A percentile compares a stretch with the other conserved stretches of the same genome.
phyloP scores from a whole-genome alignment of 768 basidiomycete genomes.

The Boletus barrowsii region DNA sequence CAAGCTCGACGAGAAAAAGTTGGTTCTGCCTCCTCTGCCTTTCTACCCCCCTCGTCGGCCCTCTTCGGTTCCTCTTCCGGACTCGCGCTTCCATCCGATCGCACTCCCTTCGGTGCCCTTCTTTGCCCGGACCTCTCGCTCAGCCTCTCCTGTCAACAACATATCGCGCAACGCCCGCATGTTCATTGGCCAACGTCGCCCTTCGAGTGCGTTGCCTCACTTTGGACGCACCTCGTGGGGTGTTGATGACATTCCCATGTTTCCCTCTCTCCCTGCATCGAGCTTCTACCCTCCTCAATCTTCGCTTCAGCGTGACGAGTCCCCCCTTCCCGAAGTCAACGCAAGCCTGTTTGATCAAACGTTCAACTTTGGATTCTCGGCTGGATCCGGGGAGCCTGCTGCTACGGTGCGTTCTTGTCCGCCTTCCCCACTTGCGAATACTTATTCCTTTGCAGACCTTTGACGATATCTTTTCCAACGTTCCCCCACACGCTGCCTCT shows the following conservation, averaged over 20 bases:
- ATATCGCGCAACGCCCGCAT: slow-evolving; percentile 43
- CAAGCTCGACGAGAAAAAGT: slow-evolving; percentile 40
- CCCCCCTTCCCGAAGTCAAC: slow-evolving; percentile 48
- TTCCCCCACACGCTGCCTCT: slow-evolving; percentile 21
- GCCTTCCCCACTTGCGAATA: fast-evolving
- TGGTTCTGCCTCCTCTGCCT: not conserved
- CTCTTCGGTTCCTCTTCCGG: slow-evolving; percentile 62
- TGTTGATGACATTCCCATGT: slow-evolving; percentile 26
- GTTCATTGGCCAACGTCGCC: slow-evolving; percentile 45
- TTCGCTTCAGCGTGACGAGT: slow-evolving; percentile 41
- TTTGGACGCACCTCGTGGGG: slow-evolving; percentile 29
- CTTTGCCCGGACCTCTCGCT: slow-evolving; percentile 39
- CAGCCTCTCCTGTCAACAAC: slow-evolving; percentile 42
- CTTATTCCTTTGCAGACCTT: slow-evolving; percentile 15
- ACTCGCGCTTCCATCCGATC: slow-evolving; percentile 38
- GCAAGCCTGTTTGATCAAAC: slow-evolving; percentile 46
- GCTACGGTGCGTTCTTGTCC: slow-evolving; percentile 11
- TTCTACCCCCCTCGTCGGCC: slow-evolving; percentile 49
- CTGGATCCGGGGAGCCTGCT: slow-evolving; percentile 6
- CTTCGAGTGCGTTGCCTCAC: slow-evolving; percentile 47
- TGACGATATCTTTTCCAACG: slow-evolving; percentile 23
- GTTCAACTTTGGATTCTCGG: slow-evolving; percentile 34
- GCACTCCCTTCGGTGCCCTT: slow-evolving; percentile 44
- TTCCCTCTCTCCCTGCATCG: not conserved
- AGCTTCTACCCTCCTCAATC: slow-evolving; percentile 13